Conservation (phyloP, 331 rosid genomes). For the Pyracantha coccinea region DNA sequence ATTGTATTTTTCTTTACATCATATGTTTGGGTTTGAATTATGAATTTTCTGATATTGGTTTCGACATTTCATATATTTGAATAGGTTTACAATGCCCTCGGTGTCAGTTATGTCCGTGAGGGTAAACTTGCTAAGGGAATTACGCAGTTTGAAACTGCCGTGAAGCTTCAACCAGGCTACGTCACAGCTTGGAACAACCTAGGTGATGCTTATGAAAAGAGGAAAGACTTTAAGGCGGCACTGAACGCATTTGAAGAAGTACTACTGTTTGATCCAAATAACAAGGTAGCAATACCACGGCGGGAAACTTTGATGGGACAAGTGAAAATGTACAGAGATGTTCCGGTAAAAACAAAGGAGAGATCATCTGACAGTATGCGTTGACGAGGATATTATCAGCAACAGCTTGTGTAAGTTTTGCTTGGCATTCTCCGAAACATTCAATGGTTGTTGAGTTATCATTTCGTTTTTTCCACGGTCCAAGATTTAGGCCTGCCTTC, state of each 20-base stretch:
- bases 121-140: conserved; percentile 83
- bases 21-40: neutral
- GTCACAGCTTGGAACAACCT: conserved; percentile 98
- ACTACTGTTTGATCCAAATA: conserved; percentile 87
- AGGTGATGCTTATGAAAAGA: conserved; percentile 82
- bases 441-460: neutral
- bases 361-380: conserved; percentile 14
- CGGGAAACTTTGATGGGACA: conserved; percentile 60
- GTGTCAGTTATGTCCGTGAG: conserved; percentile 72
- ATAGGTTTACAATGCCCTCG: conserved; percentile 92
- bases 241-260: conserved; percentile 94
- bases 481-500: conserved; percentile 6
- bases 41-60: neutral
- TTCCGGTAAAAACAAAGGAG: conserved; percentile 56
- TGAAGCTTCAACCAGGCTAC: conserved; percentile 89
- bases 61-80: neutral
- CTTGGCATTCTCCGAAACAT: neutral
- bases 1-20: neutral
- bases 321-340: conserved; percentile 59
- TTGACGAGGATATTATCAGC: neutral
- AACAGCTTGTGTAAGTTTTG: neutral
- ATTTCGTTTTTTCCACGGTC: neutral
- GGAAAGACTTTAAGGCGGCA: conserved; percentile 62
- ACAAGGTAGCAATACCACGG: conserved; percentile 77
- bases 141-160: conserved; percentile 77